phyloP scores from a whole-genome alignment of 305 asterid genomes.

The Fraxinus xanthoxyloides region DNA sequence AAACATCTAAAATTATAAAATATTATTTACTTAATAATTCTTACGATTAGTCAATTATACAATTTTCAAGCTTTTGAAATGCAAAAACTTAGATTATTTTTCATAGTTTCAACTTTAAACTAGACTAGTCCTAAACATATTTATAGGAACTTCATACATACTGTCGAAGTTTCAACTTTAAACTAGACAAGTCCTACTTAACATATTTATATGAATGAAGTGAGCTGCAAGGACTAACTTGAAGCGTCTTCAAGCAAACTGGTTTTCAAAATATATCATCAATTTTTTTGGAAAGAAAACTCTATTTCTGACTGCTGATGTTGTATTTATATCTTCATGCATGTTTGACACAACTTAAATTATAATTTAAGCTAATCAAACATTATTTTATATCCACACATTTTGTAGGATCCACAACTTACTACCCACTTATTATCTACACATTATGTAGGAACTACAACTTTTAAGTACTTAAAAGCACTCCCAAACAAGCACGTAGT shows the following conservation, averaged over 20 bases:
- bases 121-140: too few relatives aligned
- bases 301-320: not conserved
- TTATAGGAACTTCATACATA: not conserved
- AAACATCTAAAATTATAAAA: not conserved
- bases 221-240: not conserved
- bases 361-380: not conserved
- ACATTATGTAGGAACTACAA: not conserved
- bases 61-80: too few relatives aligned
- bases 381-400: not conserved
- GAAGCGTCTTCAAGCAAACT: constrained; percentile 2
- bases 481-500: not conserved
- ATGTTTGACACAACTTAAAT: not conserved
- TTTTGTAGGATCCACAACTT: not conserved
- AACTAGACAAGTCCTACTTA: not conserved
- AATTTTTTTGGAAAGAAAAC: not conserved
- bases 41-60: too few relatives aligned
- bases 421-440: not conserved
- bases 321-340: not conserved
- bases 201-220: not conserved
- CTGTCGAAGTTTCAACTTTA: not conserved
- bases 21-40: too few relatives aligned
- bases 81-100: too few relatives aligned
- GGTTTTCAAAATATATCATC: not conserved
- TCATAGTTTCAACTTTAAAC: not conserved
- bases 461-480: not conserved